Conservation (phyloP, 2,329 filamentous ascomycete genomes). For the Cordyceps fumosorosea region DNA sequence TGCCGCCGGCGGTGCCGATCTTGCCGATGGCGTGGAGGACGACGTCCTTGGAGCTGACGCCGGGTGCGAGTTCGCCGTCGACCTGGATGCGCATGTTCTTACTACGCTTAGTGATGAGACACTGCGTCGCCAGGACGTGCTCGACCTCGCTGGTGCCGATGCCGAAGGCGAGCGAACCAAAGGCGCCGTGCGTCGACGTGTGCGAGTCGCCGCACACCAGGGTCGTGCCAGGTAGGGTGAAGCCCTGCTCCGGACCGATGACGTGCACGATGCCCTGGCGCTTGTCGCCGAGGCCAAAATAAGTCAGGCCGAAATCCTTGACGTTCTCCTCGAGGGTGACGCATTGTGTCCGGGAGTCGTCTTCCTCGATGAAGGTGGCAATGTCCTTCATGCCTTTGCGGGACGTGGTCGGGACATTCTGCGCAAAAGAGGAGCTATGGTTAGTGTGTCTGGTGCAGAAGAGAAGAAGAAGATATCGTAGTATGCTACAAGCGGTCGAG, state of each 20-base stretch:
- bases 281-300: slow-evolving; percentile 94
- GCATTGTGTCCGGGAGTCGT: slow-evolving; percentile 89
- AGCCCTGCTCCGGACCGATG: slow-evolving; percentile 96
- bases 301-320: slow-evolving; percentile 91
- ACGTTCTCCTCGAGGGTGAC: slow-evolving; percentile 96
- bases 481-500: not conserved
- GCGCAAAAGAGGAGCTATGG: not conserved
- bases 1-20: slow-evolving; percentile 93
- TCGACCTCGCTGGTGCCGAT: slow-evolving; percentile 98
- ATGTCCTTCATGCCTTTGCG: slow-evolving; percentile 92
- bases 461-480: slow-evolving; percentile 3
- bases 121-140: slow-evolving; percentile 95
- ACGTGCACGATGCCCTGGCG: slow-evolving; percentile 98
- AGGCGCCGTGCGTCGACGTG: slow-evolving; percentile 95
- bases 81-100: slow-evolving; percentile 99
- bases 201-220: slow-evolving; percentile 97
- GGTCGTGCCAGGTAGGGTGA: slow-evolving; percentile 93
- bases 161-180: slow-evolving; percentile 89
- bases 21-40: slow-evolving; percentile 87
- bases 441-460: not conserved
- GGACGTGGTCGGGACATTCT: slow-evolving; percentile 91
- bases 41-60: slow-evolving; percentile 94
- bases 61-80: slow-evolving; percentile 80
- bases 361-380: slow-evolving; percentile 87
- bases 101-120: slow-evolving; percentile 85